Base-by-base conservation (phyloP, 2,329 filamentous ascomycete species). In the Capronia americana region DNA sequence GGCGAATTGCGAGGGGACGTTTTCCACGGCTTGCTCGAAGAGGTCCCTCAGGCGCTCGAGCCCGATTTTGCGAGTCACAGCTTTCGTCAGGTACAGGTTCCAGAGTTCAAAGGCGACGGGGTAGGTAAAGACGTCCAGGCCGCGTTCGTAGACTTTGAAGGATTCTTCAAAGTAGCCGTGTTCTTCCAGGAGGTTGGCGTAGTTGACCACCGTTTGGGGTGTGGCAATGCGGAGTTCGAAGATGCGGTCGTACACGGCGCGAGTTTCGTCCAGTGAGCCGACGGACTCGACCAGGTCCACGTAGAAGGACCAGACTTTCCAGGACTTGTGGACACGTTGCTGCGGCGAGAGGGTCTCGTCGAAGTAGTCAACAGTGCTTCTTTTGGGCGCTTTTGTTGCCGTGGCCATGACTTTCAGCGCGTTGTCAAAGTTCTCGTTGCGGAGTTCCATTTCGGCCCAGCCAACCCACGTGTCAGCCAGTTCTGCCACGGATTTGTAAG, bases 301-400 rank as follows among this genome's bases (percentile, higher is more conserved):
- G 74, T 99, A 99, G 82, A 99, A 99, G 79, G 93, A 97, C 95
- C 95, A 99, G 11, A 99, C 81, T 78, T 98, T 99, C 95, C 95
- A 99, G 76, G 92, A 97, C 84, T 99, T 99, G 82, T 99, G 95
- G 2, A 99, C 92, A 69, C 96, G 88, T 81, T 98, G 95, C 77
- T 99, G 95, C 3, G 95, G 94, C 1, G 92, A 93, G 6, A 99
- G 82, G 0, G 87, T 92, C 77, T 99, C 96, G 77, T 99, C 95
- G 75, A 98, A 99, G 77, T 98, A 99, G 81, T 99, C 95, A n/a
- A 99, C 93, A 1, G 89, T 96, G n/a, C 94, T 97, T 71, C 92
- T 85, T 79, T 98, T 98, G 0, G 95, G 93, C n/a, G 95, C 92
- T 77, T 97, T 93, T 4, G 95, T 94, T 20, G 95, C 95, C 78